A percentile compares a stretch with the other conserved stretches of the same genome.
Evolutionary conservation across 768 basidiomycete species (phyloP).

Genomic region (Tephrocybe rancida): DNA sequence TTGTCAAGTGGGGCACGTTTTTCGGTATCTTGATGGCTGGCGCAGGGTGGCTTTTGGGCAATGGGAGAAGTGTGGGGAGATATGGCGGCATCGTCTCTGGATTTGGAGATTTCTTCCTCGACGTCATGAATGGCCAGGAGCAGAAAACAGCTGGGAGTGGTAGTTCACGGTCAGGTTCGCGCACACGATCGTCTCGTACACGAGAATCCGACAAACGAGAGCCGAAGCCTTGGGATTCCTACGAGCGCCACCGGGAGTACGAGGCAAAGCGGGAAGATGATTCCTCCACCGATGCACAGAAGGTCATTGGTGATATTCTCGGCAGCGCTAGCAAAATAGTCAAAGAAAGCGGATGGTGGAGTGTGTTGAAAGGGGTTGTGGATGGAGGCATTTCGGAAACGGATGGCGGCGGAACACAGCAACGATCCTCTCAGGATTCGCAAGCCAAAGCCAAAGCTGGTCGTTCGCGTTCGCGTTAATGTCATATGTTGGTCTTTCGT

Average conservation of each 20-base stretch:
- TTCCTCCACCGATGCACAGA: conserved; percentile 39
- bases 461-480: conserved; percentile 30
- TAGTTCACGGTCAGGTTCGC: conserved; percentile 25
- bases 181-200: conserved; percentile 20
- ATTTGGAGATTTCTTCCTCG: conserved; percentile 43
- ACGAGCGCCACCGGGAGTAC: conserved; percentile 57
- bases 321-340: conserved; percentile 25
- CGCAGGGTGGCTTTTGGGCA: conserved; percentile 55
- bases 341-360: conserved; percentile 35
- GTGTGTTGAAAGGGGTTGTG: conserved; percentile 23
- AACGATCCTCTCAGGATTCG: conserved; percentile 13
- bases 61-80: conserved; percentile 35
- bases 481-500: not conserved
- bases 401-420: conserved; percentile 14
- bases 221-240: conserved; percentile 66
- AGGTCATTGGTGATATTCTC: conserved; percentile 48
- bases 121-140: conserved; percentile 40
- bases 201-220: conserved; percentile 18
- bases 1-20: conserved; percentile 78
- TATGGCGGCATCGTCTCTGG: conserved; percentile 40
- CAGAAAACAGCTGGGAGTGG: conserved; percentile 22
- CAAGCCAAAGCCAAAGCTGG: conserved; percentile 21
- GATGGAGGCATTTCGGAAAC: not conserved
- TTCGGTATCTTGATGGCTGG: conserved; percentile 55
- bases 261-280: conserved; percentile 24